Evolutionary conservation across 345 rosid genomes (phyloP), one percentile per base, ranked within the genome.

Genomic region (Draba incana): DNA sequence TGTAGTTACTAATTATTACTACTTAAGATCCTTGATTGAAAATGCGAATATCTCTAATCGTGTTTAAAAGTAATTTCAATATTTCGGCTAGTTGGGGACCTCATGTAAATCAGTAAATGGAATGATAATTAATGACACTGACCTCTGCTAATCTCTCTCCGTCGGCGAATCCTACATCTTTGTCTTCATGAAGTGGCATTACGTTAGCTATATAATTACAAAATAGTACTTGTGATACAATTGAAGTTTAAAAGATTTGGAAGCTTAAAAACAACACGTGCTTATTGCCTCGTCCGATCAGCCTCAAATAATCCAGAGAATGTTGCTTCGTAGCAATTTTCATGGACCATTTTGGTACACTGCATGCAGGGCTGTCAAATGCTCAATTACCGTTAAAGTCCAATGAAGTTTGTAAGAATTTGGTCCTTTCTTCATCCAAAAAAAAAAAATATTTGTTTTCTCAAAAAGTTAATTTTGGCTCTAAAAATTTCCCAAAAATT

Each of bases 121-220:
- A 72, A 57, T 64, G 64, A 72, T 20, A 20, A 20, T 20, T 20
- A 20, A 20, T 64, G 60, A 27, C 20, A 16, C 20, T 66, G 56
- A 66, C 62, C 31, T 66, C 57, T 67, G 63, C 6, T 61, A 53
- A 53, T 61, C 47, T 67, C 50, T 61, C 64, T 74, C 73, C 47
- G 68, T 74, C 68, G 68, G 57, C 63, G 20, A 35, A 38, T 10
- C 37, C 11, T 48, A 15, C 28, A 27, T 25, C 57, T 52, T 66
- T 51, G 62, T 50, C 56, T 59, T 61, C 14, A 39, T 42, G 58
- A 55, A 37, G 50, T 53, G 71, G 54, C 28, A 23, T 38, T 12
- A 42, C 50, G 28, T 42, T 47, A 64, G 28, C 60, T 42, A n/a
- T 15, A 52, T 62, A 54, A 50, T 11, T 23, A 61, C 24, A 30